Evolutionary conservation across 352 stramenopile species (phyloP).

Genomic region (Plasmopara muralis): DNA sequence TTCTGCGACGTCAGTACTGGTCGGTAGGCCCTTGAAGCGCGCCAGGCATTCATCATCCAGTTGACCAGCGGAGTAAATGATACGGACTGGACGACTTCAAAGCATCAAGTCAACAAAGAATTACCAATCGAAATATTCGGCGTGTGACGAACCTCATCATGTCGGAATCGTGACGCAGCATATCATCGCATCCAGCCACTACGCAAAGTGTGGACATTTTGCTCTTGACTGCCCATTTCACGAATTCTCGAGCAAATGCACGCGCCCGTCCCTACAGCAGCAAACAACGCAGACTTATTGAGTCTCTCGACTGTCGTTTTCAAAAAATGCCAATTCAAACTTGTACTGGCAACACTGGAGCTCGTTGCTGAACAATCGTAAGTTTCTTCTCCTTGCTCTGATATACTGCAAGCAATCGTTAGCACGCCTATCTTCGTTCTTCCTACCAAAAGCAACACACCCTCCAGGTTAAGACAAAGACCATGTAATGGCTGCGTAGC

Average conservation of each 20-base stretch:
- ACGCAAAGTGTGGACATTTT: slow-evolving; percentile 48
- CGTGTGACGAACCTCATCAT: slow-evolving; percentile 45
- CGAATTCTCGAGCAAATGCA: slow-evolving; percentile 49
- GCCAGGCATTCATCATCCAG: slow-evolving; percentile 32
- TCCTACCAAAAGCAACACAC: slow-evolving; percentile 22
- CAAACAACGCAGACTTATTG: slow-evolving; percentile 3
- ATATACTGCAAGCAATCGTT: slow-evolving; percentile 41
- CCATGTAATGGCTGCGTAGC: slow-evolving; percentile 28
- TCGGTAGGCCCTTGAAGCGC: slow-evolving; percentile 32
- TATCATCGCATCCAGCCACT: slow-evolving; percentile 65
- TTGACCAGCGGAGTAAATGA: slow-evolving; percentile 37
- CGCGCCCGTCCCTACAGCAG: slow-evolving; percentile 40
- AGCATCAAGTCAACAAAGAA: slow-evolving; percentile 4
- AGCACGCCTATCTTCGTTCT: background rate
- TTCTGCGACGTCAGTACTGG: slow-evolving; percentile 3
- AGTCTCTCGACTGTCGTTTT: background rate
- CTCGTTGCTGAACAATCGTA: slow-evolving; percentile 73
- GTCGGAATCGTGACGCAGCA: slow-evolving; percentile 71
- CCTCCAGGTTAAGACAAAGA: slow-evolving; percentile 75
- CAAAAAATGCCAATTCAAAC: background rate
- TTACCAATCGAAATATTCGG: background rate
- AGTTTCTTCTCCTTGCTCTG: slow-evolving; percentile 52
- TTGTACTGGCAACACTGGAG: slow-evolving; percentile 38
- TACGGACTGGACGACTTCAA: slow-evolving; percentile 50
- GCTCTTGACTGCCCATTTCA: slow-evolving; percentile 37